Evolutionary conservation across 192 early-diverging fungal genomes (phyloP), one percentile per base, ranked within the genome.

Genomic region (Rhizophagus sp.): DNA sequence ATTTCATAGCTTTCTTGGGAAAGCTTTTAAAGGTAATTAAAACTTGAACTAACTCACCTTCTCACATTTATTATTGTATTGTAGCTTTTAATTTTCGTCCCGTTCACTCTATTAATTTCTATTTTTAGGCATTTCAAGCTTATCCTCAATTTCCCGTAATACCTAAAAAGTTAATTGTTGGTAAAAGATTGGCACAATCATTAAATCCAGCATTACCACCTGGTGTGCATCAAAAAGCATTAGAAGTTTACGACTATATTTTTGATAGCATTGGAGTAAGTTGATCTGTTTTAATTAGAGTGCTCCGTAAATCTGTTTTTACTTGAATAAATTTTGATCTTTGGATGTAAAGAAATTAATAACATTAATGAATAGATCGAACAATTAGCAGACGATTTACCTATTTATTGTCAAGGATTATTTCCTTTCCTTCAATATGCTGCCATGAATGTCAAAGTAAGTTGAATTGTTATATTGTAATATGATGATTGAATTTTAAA

Each of bases 191-290:
- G 27, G 97, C 96, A 6, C 97, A 98, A 75, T 97, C 95, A 44
- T 89, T 98, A 73, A 98, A 97, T 82, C 97, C 96, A 12, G 96
- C 95, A 39, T 83, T 98, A 41, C 97, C 97, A 1, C 91, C 96
- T 30, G 97, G 97, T 22, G 96, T 98, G 17, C 97, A 98, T 82
- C 95, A 96, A 84, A 97, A 97, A 83, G 93, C 96, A 9, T 78
- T 98, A 70, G 93, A 95, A 65, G 92, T 97, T 4, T 98, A 97
- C 82, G 87, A 86, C 19, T 90, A 92, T 63, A 90, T 98, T 52
- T 90, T 96, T 73, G 82, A 87, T 19, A 91, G 88, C 33, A 94
- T 91, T 73, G 88, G 89, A 22, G 92, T 95, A 88, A 80, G 88
- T 89, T 6, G 62, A 27, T 36, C 50, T 27, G 49, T 47, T 41